Evolutionary conservation across 2,329 filamentous ascomycete genomes (phyloP).

Genomic region (Cladosporium halotolerans): DNA sequence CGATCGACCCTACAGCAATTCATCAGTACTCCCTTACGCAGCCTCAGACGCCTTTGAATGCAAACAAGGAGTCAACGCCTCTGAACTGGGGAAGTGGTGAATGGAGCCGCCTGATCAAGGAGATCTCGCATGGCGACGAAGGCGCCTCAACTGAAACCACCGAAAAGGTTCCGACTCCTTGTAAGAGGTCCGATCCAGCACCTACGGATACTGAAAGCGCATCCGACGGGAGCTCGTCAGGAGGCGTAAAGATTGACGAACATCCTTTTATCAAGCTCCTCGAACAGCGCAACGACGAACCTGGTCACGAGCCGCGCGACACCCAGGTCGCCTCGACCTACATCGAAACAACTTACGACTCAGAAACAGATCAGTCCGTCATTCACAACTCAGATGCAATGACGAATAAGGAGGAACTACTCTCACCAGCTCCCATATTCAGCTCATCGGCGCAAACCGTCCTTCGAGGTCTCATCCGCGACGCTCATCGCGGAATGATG

Average conservation of each 20-base stretch:
- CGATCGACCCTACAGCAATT: too few relatives aligned
- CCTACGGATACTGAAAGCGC: too few relatives aligned
- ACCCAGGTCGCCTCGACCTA: neutral
- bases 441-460: neutral
- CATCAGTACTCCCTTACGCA: neutral
- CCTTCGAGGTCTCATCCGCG: slow-evolving; percentile 2
- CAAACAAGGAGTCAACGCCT: neutral
- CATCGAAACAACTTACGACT: neutral
- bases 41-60: neutral
- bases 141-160: too few relatives aligned
- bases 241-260: too few relatives aligned
- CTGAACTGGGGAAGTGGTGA: neutral
- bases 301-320: neutral
- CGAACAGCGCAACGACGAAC: too few relatives aligned
- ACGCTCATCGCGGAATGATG: neutral
- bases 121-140: neutral
- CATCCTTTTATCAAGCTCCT: too few relatives aligned
- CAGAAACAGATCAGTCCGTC: neutral
- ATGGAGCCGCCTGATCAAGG: neutral
- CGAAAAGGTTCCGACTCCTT: too few relatives aligned
- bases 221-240: too few relatives aligned
- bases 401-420: neutral
- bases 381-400: neutral
- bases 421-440: neutral
- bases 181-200: too few relatives aligned